These are phyloP conservation scores for Citrus medica DNA, from an alignment of 345 rosid genomes.

Conservation along the genomic window DNA sequence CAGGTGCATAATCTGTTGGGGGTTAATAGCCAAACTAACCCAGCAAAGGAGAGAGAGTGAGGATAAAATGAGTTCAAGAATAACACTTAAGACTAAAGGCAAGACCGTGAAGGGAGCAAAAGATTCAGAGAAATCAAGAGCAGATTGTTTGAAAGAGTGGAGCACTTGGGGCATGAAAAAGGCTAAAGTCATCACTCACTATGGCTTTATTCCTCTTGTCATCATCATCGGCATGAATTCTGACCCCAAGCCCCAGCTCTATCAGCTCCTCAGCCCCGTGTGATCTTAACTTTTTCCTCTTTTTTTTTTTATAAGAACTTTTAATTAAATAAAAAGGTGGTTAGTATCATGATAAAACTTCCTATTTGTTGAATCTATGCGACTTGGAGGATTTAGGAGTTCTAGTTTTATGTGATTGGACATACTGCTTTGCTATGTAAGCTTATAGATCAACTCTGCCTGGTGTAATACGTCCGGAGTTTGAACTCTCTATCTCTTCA, in stretches of 20 bases:
- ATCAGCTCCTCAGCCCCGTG: conserved; percentile 86
- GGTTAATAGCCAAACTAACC: not conserved
- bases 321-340: not conserved
- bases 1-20: not conserved
- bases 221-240: conserved; percentile 93
- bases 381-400: not conserved
- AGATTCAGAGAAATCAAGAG: conserved; percentile 39
- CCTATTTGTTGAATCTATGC: conserved; percentile 38
- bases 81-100: conserved; percentile 22
- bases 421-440: not conserved
- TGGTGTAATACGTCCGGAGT: not conserved
- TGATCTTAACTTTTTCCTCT: conserved; percentile 21
- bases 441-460: not conserved
- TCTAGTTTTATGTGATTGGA: not conserved
- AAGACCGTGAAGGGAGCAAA: conserved; percentile 58
- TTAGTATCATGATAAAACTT: not conserved
- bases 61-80: conserved; percentile 20
- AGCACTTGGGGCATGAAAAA: conserved; percentile 82
- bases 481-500: not conserved
- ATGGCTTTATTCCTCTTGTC: conserved; percentile 88
- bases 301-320: not conserved
- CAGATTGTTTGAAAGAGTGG: conserved; percentile 76
- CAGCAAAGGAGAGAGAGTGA: not conserved
- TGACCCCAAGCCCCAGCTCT: conserved; percentile 86
- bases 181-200: conserved; percentile 86